Evolutionary conservation across 306 rosid species (phyloP), one percentile per base, ranked within the genome.

Genomic region (Castanea crenata): DNA sequence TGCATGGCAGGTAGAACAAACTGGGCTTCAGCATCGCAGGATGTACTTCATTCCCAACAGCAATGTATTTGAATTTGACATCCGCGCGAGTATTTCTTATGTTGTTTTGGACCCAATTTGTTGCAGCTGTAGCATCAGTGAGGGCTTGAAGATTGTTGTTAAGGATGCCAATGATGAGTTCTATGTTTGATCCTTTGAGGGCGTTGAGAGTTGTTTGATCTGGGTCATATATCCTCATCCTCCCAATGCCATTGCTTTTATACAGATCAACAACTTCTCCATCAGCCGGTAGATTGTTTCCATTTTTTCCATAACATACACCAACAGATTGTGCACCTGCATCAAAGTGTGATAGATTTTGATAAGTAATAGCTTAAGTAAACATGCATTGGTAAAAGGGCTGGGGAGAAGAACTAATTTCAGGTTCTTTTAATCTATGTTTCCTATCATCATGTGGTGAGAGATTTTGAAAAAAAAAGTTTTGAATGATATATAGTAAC

Each of bases 111-210:
- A 91, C 87, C 93, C 93, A 87, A 3, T 51, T 5, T 1, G 20
- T 69, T 16, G 96, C 90, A 4, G 73, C 58, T 14, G 46, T 59
- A 2, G 81, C 14, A 76, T 91, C 56, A 15, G 70, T 61, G 2
- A 89, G 75, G 38, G 76, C 59, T 76, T 73, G 52, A 27, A 91
- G 81, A 0, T 52, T 14, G 0, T 74, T 71, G 4, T 27, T 81
- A 1, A 79, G 76, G 32, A 87, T 87, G 54, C 78, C 89, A 46
- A 89, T 41, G 14, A 67, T 44, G 55, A 91, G 61, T 10, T 86
- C 90, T 5, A 91, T 87, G 83, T 83, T 81, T 14, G 90, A 89
- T 68, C 89, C 91, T 77, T 5, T 78, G 0, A 91, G 91, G 10
- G 96, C 90, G 54, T 83, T 19, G 0, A 87, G 72, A 13, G 85